Conservation (phyloP, 441 rosid genomes). For the Raphanus hybrid region DNA sequence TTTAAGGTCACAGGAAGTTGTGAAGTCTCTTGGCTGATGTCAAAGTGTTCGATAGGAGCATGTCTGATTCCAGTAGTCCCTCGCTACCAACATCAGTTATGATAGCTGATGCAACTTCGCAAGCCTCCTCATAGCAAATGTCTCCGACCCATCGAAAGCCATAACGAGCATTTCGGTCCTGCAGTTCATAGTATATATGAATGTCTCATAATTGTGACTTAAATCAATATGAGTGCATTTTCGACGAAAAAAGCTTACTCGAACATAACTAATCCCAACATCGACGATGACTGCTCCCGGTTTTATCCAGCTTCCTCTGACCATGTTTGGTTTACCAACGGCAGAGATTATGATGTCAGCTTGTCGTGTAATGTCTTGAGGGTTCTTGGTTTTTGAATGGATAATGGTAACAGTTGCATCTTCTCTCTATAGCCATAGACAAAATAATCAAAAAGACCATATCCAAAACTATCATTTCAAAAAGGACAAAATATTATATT, state of each 20-base stretch:
- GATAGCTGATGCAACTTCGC: neutral
- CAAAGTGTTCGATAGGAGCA: neutral
- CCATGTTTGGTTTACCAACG: neutral
- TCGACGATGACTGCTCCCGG: neutral
- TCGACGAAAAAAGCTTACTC: neutral
- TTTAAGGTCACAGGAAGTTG: neutral
- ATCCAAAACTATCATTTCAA: neutral
- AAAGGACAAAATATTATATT: neutral
- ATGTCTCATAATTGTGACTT: neutral
- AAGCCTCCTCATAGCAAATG: neutral
- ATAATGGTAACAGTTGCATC: neutral
- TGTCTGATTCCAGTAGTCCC: neutral
- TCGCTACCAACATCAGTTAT: neutral
- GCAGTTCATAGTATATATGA: neutral
- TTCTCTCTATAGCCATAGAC: neutral
- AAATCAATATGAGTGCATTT: neutral
- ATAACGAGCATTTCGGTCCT: neutral
- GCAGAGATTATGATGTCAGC: constrained; percentile 1
- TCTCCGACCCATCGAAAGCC: neutral
- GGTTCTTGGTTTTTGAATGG: neutral
- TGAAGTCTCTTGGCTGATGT: neutral
- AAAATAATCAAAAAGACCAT: neutral
- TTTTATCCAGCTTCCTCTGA: constrained; percentile 2
- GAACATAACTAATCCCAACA: neutral
- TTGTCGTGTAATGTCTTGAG: neutral